A percentile compares a stretch with the other conserved stretches of the same genome.
phyloP scores from a whole-genome alignment of 2,329 filamentous ascomycete species.

The Graphilbum ipis-grandicollis region DNA sequence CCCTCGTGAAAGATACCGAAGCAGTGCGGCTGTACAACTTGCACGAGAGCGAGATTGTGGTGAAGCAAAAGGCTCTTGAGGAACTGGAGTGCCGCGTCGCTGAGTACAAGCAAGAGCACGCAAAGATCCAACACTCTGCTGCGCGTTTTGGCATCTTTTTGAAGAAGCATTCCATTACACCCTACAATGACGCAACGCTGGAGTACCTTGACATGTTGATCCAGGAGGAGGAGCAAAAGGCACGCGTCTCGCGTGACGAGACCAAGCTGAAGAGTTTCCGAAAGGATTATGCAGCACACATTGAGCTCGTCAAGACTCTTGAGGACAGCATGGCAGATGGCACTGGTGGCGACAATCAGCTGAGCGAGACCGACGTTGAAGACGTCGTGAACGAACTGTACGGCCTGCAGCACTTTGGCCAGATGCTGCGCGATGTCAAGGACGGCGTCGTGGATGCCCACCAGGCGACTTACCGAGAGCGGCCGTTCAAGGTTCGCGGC shows the following conservation, averaged over 20 bases:
- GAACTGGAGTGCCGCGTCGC: constrained; percentile 10
- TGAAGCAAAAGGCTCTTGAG: constrained; percentile 12
- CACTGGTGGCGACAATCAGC: not conserved
- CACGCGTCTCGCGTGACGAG: constrained; percentile 12
- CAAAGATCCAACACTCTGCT: constrained; percentile 16
- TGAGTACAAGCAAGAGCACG: constrained; percentile 16
- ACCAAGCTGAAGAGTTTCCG: constrained; percentile 10
- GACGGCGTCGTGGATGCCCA: not conserved
- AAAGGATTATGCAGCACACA: constrained; percentile 9
- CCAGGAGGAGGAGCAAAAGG: constrained; percentile 17
- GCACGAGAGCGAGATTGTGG: constrained; percentile 11
- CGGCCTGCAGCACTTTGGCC: constrained; percentile 1
- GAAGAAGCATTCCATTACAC: constrained; percentile 18
- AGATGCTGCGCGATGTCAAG: constrained; percentile 2
- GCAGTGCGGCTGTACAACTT: constrained; percentile 11
- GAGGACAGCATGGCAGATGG: constrained; percentile 1
- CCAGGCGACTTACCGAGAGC: constrained; percentile 3
- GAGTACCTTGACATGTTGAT: constrained; percentile 21
- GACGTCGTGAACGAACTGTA: not conserved
- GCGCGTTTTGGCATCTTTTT: constrained; percentile 20
- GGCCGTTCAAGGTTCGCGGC: constrained; percentile 3
- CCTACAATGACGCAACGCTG: constrained; percentile 22
- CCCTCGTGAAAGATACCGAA: constrained; percentile 11
- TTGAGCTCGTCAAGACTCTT: constrained; percentile 10
- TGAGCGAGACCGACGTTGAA: constrained; percentile 2